phyloP scores from a whole-genome alignment of 345 rosid genomes.

The Balakata baccata region DNA sequence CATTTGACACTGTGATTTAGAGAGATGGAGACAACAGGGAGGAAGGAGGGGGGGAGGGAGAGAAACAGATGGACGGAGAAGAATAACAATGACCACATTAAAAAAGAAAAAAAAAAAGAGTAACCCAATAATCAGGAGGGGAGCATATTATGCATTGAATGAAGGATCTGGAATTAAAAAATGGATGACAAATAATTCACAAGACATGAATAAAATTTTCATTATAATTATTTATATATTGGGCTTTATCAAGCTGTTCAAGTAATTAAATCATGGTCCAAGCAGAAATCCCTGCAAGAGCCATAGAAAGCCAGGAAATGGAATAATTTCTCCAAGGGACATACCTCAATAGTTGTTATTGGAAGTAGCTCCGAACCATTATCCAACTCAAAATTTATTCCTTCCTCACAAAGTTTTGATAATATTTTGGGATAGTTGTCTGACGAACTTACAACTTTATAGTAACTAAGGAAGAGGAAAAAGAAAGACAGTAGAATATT shows the following conservation, averaged over 20 bases:
- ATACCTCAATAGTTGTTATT: conserved; percentile 66
- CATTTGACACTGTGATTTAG: too few species aligned
- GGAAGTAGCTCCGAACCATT: conserved; percentile 93
- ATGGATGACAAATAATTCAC: too few species aligned
- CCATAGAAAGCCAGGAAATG: background rate
- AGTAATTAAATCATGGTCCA: background rate
- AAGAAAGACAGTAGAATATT: background rate
- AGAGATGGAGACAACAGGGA: too few species aligned
- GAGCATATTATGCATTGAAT: background rate
- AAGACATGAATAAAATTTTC: too few species aligned
- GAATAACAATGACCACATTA: background rate
- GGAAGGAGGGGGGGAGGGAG: background rate
- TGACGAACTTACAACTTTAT: conserved; percentile 67
- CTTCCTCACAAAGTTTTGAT: conserved; percentile 69
- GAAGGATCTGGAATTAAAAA: background rate
- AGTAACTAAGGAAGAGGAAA: conserved; percentile 46
- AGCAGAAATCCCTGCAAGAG: background rate
- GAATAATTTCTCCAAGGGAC: background rate
- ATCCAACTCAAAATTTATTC: conserved; percentile 76
- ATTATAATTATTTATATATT: too few species aligned
- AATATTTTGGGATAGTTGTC: conserved; percentile 64
- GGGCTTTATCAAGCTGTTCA: too few species aligned
- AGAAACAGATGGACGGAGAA: background rate
- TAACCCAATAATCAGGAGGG: background rate
- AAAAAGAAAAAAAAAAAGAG: background rate